A percentile compares a stretch with the other conserved stretches of the same genome.
phyloP scores from a whole-genome alignment of 257 asterid genomes.

The Ballota nigra region DNA sequence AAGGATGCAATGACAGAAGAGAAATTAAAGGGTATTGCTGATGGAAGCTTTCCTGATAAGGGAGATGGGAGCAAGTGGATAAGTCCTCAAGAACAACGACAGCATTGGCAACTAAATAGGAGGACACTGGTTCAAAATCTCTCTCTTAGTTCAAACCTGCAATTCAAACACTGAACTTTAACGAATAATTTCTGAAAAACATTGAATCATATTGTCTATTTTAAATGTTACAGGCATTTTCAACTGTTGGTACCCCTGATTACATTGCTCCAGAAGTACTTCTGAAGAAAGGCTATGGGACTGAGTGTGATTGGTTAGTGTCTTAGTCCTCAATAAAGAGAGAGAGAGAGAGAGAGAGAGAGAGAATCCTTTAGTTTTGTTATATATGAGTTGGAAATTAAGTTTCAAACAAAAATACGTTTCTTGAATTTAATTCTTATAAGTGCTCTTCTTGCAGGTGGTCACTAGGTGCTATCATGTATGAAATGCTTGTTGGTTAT shows the following conservation, averaged over 20 bases:
- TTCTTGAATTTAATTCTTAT: not conserved
- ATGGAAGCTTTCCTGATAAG: constrained; percentile 36
- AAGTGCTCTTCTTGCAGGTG: constrained; percentile 54
- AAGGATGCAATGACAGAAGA: constrained; percentile 23
- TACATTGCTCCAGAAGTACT: constrained; percentile 96
- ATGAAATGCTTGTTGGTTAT: constrained; percentile 91
- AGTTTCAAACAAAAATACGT: not conserved
- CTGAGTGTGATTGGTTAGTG: constrained; percentile 91
- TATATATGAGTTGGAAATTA: not conserved
- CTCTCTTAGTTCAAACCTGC: not conserved
- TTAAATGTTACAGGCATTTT: constrained; percentile 60
- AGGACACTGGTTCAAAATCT: constrained; percentile 39
- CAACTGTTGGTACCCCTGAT: constrained; percentile 96
- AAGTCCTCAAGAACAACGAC: constrained; percentile 48
- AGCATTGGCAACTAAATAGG: constrained; percentile 59
- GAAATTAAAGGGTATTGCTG: constrained; percentile 6
- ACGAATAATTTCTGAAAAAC: not conserved
- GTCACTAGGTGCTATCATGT: constrained; percentile 93
- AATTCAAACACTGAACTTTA: not conserved
- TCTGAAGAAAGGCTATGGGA: constrained; percentile 72
- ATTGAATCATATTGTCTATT: not conserved
- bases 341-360: no score
- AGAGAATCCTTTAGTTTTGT: not conserved
- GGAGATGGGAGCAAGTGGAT: constrained; percentile 43
- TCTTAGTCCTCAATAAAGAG: not conserved